Percentiles rank a stretch among this genome's conserved stretches.
phyloP scores from a whole-genome alignment of 768 basidiomycete species.

The Fistulinella prunicolor region DNA sequence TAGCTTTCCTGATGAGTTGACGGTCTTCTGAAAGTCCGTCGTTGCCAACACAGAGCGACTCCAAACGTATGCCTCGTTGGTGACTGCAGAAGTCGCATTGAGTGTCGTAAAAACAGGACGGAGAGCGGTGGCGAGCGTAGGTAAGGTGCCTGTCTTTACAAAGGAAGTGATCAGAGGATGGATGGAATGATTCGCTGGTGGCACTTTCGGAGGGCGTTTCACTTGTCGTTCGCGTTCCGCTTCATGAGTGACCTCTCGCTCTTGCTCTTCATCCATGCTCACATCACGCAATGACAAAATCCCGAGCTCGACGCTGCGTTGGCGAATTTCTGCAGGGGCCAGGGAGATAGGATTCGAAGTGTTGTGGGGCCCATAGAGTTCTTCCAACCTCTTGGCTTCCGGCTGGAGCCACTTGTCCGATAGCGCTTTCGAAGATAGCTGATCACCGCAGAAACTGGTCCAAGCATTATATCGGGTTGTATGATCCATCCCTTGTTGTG shows the following conservation, averaged over 20 bases:
- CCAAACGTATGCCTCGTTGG: constrained; percentile 21
- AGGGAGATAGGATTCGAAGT: constrained; percentile 4
- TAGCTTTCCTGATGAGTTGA: constrained; percentile 3
- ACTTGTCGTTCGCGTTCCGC: constrained; percentile 39
- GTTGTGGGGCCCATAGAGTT: constrained; percentile 29
- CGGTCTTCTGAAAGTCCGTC: constrained; percentile 12
- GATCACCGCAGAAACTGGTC: constrained; percentile 11
- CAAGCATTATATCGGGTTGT: constrained; percentile 22
- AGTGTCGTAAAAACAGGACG: constrained; percentile 13
- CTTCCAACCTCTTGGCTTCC: constrained; percentile 36
- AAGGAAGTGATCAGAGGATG: background rate
- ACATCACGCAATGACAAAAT: constrained; percentile 15
- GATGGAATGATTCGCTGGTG: constrained; percentile 16
- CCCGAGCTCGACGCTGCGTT: constrained; percentile 30
- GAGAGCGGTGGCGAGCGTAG: constrained; percentile 29
- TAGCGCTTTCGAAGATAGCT: constrained; percentile 1
- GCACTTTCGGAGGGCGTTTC: constrained; percentile 32
- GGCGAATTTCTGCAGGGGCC: constrained; percentile 17
- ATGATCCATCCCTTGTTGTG: constrained; percentile 39
- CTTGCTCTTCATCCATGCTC: constrained; percentile 44
- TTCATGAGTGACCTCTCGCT: constrained; percentile 43
- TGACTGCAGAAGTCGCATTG: constrained; percentile 2
- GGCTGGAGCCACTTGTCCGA: constrained; percentile 36
- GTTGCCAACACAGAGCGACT: constrained; percentile 14
- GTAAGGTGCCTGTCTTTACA: too few species aligned